A percentile compares a stretch with the other conserved stretches of the same genome.
phyloP scores from a whole-genome alignment of 768 basidiomycete species.

The Tephrocybe sp. region DNA sequence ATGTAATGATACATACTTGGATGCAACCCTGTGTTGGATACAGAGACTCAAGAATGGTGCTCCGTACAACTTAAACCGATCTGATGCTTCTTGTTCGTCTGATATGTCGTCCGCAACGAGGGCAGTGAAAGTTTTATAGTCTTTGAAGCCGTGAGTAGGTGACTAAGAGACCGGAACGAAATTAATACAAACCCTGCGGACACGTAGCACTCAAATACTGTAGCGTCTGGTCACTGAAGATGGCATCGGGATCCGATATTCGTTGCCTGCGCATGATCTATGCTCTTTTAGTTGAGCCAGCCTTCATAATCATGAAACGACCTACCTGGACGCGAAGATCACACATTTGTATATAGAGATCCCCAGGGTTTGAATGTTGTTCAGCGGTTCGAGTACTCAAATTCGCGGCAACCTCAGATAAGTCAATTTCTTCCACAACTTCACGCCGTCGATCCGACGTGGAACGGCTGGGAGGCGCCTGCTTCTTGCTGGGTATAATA shows the following conservation, averaged over 20 bases:
- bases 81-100: conserved; percentile 43
- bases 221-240: conserved; percentile 36
- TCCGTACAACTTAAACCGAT: conserved; percentile 35
- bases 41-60: conserved; percentile 38
- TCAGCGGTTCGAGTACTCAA: neutral
- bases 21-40: conserved; percentile 26
- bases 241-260: conserved; percentile 26
- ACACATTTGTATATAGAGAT: conserved; percentile 25
- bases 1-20: conserved; percentile 10
- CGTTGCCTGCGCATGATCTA: conserved; percentile 29
- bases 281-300: neutral
- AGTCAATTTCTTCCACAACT: neutral
- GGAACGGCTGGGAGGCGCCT: neutral
- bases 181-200: conserved; percentile 36
- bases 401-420: neutral
- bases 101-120: conserved; percentile 37
- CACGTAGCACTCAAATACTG: conserved; percentile 36
- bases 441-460: neutral
- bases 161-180: neutral
- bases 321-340: conserved; percentile 24
- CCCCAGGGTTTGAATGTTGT: conserved; percentile 17
- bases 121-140: conserved; percentile 35
- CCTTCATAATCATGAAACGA: conserved; percentile 8
- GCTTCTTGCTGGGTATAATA: neutral
- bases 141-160: conserved; percentile 18